Evolutionary conservation across 768 basidiomycete genomes (phyloP).

Genomic region (Kwoniella heveanensis): DNA sequence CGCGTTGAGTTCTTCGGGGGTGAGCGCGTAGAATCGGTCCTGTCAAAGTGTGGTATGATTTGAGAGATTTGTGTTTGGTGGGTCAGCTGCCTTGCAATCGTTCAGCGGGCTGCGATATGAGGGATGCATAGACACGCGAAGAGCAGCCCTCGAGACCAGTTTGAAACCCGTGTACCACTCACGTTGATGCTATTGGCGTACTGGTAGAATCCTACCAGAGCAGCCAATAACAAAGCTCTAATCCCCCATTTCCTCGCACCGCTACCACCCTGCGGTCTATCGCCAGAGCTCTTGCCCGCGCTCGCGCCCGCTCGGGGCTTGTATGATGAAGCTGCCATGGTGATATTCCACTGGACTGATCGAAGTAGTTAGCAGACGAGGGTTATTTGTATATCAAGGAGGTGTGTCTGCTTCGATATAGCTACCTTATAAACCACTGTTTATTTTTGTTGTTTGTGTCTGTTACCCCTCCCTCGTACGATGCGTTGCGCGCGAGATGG

Average conservation of each 20-base stretch:
- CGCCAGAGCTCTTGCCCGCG: conserved; percentile 6
- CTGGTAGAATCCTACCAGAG: conserved; percentile 6
- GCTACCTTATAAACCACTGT: no score
- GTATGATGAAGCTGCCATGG: conserved; percentile 18
- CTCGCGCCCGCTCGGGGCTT: conserved; percentile 22
- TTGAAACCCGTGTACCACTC: neutral
- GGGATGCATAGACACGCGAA: no score
- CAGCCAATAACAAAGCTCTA: conserved; percentile 18
- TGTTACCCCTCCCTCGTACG: no score
- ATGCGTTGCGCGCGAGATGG: no score
- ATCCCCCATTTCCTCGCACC: conserved; percentile 14
- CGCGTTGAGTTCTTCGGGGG: conserved; percentile 70
- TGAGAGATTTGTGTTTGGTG: neutral
- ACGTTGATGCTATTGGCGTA: conserved; percentile 23
- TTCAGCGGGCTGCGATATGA: no score
- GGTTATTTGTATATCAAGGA: no score
- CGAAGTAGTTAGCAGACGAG: no score
- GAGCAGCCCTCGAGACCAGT: neutral
- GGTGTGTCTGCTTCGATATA: no score
- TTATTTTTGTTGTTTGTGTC: no score
- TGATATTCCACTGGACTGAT: no score
- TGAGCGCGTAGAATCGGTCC: conserved; percentile 86
- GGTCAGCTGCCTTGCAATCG: no score
- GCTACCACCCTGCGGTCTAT: neutral
- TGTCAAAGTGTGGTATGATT: conserved; percentile 50